These are phyloP conservation scores for Allomyces javanicus DNA, from an alignment of 192 early-diverging fungal species.

Conservation along the genomic window DNA sequence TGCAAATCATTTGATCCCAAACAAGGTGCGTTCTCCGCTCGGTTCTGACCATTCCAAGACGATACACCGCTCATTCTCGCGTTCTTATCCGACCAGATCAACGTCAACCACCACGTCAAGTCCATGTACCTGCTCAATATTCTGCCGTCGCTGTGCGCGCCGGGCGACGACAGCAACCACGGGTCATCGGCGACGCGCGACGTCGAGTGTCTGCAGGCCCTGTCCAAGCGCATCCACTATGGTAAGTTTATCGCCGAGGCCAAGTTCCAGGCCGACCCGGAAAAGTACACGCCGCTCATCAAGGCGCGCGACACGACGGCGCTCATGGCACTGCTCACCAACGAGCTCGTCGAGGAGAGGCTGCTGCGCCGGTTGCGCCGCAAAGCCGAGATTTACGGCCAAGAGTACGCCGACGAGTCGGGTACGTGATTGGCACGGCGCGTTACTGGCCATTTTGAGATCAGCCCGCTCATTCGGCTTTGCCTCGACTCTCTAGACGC, in stretches of 20 bases:
- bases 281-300: slow-evolving; percentile 56
- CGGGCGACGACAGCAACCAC: slow-evolving; percentile 74
- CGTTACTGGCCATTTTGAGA: too few relatives aligned
- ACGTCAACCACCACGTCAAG: slow-evolving; percentile 70
- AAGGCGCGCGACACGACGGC: slow-evolving; percentile 45
- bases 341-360: slow-evolving; percentile 60
- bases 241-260: slow-evolving; percentile 96
- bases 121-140: slow-evolving; percentile 64
- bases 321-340: slow-evolving; percentile 74
- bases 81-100: slow-evolving; percentile 26
- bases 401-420: slow-evolving; percentile 48
- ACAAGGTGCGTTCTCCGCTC: slow-evolving; percentile 6
- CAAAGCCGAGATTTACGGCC: slow-evolving; percentile 87
- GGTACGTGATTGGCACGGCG: not conserved
- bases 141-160: slow-evolving; percentile 47
- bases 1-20: slow-evolving; percentile 50
- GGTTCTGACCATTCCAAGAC: too few relatives aligned
- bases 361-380: slow-evolving; percentile 60
- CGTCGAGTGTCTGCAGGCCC: slow-evolving; percentile 73
- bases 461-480: too few relatives aligned
- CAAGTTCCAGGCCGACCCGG: slow-evolving; percentile 67
- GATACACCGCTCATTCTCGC: too few relatives aligned
- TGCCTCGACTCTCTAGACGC: too few relatives aligned
- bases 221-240: slow-evolving; percentile 87
- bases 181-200: slow-evolving; percentile 86